A percentile compares a stretch with the other conserved stretches of the same genome.
Conservation (phyloP, 108 stramenopile species). For the Cyclotella sp. region DNA sequence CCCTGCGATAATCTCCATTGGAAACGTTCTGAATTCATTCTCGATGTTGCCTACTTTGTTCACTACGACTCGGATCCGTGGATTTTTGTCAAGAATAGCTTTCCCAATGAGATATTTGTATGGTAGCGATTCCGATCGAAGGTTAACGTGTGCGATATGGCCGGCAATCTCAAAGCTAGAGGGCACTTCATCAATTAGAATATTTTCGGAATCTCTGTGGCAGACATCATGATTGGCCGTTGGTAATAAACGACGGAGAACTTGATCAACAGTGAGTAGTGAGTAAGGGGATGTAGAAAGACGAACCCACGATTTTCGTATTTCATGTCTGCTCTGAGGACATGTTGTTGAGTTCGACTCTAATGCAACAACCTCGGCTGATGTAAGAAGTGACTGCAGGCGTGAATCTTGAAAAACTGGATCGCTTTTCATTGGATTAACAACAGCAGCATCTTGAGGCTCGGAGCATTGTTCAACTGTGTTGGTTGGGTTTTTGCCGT, state of each 20-base stretch:
- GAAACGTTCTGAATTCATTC: constrained; percentile 94
- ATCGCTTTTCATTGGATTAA: constrained; percentile 24
- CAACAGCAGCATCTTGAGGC: too few relatives aligned
- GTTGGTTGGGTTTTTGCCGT: too few relatives aligned
- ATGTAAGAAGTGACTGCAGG: constrained; percentile 25
- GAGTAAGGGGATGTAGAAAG: constrained; percentile 32
- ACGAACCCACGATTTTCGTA: constrained; percentile 32
- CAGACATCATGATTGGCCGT: not conserved
- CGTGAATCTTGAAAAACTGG: constrained; percentile 41
- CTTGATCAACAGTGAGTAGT: constrained; percentile 71
- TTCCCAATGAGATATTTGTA: constrained; percentile 92
- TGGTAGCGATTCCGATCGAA: constrained; percentile 86
- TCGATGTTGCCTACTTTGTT: constrained; percentile 95
- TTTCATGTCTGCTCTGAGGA: constrained; percentile 15
- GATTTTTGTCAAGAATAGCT: constrained; percentile 95
- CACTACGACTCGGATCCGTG: constrained; percentile 88
- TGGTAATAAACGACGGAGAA: constrained; percentile 74
- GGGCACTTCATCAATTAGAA: constrained; percentile 66
- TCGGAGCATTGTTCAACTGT: too few relatives aligned
- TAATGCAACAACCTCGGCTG: not conserved
- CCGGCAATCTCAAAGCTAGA: constrained; percentile 95
- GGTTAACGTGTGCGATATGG: constrained; percentile 96
- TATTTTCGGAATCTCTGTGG: constrained; percentile 1
- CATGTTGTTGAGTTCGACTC: constrained; percentile 6
- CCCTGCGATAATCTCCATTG: constrained; percentile 95